Evolutionary conservation across 768 basidiomycete genomes (phyloP).

Genomic region (Hirschioporus abietinus): DNA sequence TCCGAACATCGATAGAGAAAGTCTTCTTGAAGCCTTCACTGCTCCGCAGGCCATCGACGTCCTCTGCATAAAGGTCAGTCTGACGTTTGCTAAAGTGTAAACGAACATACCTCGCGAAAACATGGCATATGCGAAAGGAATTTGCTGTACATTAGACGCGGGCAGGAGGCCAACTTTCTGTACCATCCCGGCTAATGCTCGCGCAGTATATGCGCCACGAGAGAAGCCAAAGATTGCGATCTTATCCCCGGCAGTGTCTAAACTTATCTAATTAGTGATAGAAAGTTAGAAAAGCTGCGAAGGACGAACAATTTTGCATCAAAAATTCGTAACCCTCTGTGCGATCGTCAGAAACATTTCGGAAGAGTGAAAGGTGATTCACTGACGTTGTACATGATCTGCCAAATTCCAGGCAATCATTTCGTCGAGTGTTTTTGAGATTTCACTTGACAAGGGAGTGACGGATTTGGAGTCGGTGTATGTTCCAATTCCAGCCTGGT

Average conservation of each 20-base stretch:
- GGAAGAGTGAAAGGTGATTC: not conserved
- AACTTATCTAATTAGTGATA: not conserved
- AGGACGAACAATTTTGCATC: slow-evolving; percentile 20
- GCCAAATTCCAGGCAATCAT: slow-evolving; percentile 16
- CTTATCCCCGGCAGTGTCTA: slow-evolving; percentile 20
- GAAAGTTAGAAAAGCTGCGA: not conserved
- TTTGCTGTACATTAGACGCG: slow-evolving; percentile 22
- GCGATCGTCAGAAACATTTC: not conserved
- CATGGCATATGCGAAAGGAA: slow-evolving; percentile 23
- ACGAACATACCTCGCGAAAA: not conserved
- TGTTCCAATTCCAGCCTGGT: slow-evolving; percentile 18
- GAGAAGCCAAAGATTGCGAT: slow-evolving; percentile 34
- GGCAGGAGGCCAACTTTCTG: slow-evolving; percentile 28
- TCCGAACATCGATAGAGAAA: slow-evolving; percentile 19
- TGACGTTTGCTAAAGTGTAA: not conserved
- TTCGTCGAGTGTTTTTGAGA: slow-evolving; percentile 11
- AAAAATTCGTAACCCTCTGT: slow-evolving; percentile 21
- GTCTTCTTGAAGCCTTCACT: slow-evolving; percentile 20
- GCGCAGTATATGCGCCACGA: slow-evolving; percentile 27
- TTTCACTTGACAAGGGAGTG: slow-evolving; percentile 4
- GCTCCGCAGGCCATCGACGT: slow-evolving; percentile 9
- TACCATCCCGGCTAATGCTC: slow-evolving; percentile 26
- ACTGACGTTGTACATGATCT: slow-evolving; percentile 11
- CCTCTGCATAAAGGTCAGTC: slow-evolving; percentile 15
- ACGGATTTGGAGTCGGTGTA: slow-evolving; percentile 8